phyloP scores from a whole-genome alignment of 495 filamentous ascomycete genomes.

The Annulohypoxylon nitens region DNA sequence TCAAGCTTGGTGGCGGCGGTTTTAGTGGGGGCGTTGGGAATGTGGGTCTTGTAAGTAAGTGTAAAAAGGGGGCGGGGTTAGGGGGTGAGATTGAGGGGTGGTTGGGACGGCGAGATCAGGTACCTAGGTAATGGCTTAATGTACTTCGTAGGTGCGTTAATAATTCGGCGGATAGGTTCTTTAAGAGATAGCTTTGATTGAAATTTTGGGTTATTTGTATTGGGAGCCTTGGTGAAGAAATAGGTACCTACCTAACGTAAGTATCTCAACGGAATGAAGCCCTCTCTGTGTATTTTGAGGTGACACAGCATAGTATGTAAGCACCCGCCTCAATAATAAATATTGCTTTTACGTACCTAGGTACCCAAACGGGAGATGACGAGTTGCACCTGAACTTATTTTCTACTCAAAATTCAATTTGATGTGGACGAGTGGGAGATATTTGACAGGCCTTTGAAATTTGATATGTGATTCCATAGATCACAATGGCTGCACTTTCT shows the following conservation, averaged over 20 bases:
- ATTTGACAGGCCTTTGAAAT: not conserved
- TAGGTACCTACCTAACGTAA: too few relatives aligned
- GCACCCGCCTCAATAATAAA: too few relatives aligned
- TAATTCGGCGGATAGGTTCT: not conserved
- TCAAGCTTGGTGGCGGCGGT: not conserved
- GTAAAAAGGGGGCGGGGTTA: not conserved
- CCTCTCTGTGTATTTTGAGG: not conserved
- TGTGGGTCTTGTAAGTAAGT: conserved; percentile 1
- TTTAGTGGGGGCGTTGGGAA: conserved; percentile 5
- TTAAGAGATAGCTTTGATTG: not conserved
- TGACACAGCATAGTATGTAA: not conserved
- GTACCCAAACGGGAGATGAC: not conserved
- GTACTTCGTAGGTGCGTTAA: not conserved
- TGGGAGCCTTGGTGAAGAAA: too few relatives aligned
- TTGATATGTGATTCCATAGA: not conserved
- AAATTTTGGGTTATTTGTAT: not conserved
- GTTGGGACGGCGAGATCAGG: not conserved
- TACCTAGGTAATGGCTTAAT: not conserved
- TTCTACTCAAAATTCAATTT: too few relatives aligned
- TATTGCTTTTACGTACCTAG: not conserved
- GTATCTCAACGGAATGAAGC: too few relatives aligned
- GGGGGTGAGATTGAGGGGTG: not conserved
- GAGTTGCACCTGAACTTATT: too few relatives aligned
- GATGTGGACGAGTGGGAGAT: not conserved
- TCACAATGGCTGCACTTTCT: conserved; percentile 4